Conservation (phyloP, 345 rosid species). For the Eucalyptus viminalis region DNA sequence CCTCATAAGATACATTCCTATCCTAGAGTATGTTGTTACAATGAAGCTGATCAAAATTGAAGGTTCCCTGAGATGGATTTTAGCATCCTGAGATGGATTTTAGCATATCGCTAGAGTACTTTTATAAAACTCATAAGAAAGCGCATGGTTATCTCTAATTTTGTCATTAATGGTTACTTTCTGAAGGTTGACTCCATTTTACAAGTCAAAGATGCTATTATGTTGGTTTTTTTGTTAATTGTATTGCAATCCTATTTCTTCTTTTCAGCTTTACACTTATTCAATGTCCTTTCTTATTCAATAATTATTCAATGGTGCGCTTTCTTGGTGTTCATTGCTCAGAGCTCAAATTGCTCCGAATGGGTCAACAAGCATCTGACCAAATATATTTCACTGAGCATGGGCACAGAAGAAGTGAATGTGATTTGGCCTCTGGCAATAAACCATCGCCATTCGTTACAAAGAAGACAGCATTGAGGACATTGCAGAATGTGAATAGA, state of each 20-base stretch:
- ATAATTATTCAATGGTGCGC: neutral
- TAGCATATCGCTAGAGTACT: neutral
- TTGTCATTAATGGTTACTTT: neutral
- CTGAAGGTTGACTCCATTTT: neutral
- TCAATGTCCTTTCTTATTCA: neutral
- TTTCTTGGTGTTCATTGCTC: neutral
- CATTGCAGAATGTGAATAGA: slow-evolving; percentile 50
- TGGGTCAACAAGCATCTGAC: slow-evolving; percentile 39
- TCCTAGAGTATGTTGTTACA: neutral
- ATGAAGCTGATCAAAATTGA: neutral
- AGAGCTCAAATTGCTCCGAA: slow-evolving; percentile 8
- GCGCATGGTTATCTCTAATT: neutral
- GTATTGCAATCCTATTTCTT: neutral
- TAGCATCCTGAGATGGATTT: neutral
- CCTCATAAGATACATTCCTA: neutral
- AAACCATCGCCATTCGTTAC: slow-evolving; percentile 18
- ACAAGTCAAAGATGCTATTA: neutral
- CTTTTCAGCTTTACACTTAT: neutral
- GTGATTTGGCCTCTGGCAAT: slow-evolving; percentile 18
- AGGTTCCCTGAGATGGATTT: neutral
- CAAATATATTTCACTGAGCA: slow-evolving; percentile 17
- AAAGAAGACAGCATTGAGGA: slow-evolving; percentile 50
- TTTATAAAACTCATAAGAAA: neutral
- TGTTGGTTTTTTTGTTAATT: neutral
- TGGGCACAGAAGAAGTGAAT: slow-evolving; percentile 22